phyloP scores from a whole-genome alignment of 1,284 basidiomycete species.

The Puccinia polysora region DNA sequence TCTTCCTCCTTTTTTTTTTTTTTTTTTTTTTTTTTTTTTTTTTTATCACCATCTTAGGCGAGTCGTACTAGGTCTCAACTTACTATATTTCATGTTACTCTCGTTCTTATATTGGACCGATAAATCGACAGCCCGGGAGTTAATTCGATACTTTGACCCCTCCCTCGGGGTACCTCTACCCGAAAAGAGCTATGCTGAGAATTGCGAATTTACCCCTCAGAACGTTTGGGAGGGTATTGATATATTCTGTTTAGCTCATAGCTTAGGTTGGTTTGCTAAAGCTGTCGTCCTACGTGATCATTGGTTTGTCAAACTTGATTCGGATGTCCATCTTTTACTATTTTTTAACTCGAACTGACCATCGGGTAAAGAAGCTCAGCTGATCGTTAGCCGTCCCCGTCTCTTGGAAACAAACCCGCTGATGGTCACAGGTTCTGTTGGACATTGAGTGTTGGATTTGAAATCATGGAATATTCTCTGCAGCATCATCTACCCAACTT shows the following conservation, averaged over 20 bases:
- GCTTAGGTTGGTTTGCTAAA: conserved; percentile 79
- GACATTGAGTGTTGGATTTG: conserved; percentile 78
- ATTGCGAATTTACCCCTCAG: conserved; percentile 62
- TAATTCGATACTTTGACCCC: conserved; percentile 71
- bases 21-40: neutral
- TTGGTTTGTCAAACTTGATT: conserved; percentile 57
- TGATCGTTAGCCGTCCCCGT: neutral
- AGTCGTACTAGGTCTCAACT: conserved; percentile 66
- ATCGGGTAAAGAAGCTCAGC: neutral
- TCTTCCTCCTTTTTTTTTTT: neutral
- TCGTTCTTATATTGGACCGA: conserved; percentile 79
- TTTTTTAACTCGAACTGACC: neutral
- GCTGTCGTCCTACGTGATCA: conserved; percentile 77
- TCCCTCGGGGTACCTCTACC: conserved; percentile 67
- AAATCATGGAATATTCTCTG: conserved; percentile 75
- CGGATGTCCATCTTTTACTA: neutral
- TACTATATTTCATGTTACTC: conserved; percentile 70
- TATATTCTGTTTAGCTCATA: conserved; percentile 74
- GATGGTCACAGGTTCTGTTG: conserved; percentile 60
- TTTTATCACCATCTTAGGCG: conserved; percentile 19
- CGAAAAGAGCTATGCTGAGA: conserved; percentile 75
- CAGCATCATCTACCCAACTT: conserved; percentile 78
- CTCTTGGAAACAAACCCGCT: neutral
- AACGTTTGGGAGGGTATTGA: conserved; percentile 65
- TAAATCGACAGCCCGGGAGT: conserved; percentile 65